Conservation (phyloP, 2,329 filamentous ascomycete species). For the Cordyceps militaris region DNA sequence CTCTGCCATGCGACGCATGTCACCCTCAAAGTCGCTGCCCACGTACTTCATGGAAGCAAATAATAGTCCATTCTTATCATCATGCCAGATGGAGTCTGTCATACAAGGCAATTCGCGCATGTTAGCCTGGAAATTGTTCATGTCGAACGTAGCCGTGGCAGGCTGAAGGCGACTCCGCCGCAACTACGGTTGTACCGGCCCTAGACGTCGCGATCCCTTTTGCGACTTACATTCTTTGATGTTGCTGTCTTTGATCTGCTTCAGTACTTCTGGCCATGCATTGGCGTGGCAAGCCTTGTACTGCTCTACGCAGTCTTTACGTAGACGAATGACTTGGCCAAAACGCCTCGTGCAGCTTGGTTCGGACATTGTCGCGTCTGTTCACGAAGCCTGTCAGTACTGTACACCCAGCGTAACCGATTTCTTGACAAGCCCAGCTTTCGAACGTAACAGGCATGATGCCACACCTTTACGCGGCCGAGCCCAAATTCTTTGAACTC, state of each 20-base stretch:
- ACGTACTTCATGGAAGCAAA: slow-evolving; percentile 75
- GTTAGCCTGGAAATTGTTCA: not conserved
- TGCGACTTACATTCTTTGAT: slow-evolving; percentile 59
- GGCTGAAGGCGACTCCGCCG: not conserved
- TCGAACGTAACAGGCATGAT: too few relatives aligned
- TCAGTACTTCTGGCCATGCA: slow-evolving; percentile 71
- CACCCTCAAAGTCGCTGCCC: slow-evolving; percentile 63
- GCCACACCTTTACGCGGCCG: too few relatives aligned
- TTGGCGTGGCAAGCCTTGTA: slow-evolving; percentile 69
- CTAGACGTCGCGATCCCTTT: not conserved
- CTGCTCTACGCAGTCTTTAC: slow-evolving; percentile 55
- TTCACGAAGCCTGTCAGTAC: not conserved
- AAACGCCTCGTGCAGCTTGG: slow-evolving; percentile 48
- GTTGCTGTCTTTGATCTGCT: slow-evolving; percentile 68
- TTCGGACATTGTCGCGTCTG: slow-evolving; percentile 16
- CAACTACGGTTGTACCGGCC: not conserved
- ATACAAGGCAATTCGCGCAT: not conserved
- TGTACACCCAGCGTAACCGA: too few relatives aligned
- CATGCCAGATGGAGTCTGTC: slow-evolving; percentile 66
- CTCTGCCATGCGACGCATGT: slow-evolving; percentile 69
- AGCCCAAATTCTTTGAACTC: not conserved
- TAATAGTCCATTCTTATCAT: slow-evolving; percentile 53
- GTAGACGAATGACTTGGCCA: slow-evolving; percentile 67
- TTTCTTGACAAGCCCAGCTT: too few relatives aligned
- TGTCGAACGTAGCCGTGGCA: not conserved